A percentile compares a stretch with the other conserved stretches of the same genome.
phyloP scores from a whole-genome alignment of 2,329 filamentous ascomycete species.

The Akanthomyces uredinophilus region DNA sequence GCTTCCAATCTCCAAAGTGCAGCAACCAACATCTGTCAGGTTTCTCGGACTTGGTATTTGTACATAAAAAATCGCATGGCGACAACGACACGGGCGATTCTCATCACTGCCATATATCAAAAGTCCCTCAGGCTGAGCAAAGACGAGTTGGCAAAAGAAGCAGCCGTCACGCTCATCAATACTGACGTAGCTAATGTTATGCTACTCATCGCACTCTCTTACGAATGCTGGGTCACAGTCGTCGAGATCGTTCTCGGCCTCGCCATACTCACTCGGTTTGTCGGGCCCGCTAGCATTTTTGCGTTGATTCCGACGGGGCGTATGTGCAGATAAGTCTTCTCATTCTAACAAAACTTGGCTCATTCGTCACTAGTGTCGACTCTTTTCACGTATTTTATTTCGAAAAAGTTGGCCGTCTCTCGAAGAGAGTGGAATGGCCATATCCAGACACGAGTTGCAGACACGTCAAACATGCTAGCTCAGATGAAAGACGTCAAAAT shows the following conservation, averaged over 20 bases:
- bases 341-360: too few relatives aligned
- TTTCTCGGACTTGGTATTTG: not conserved
- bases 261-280: not conserved
- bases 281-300: not conserved
- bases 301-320: not conserved
- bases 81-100: not conserved
- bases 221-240: not conserved
- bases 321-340: not conserved
- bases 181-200: not conserved
- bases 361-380: not conserved
- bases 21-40: not conserved
- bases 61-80: not conserved
- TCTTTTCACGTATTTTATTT: not conserved
- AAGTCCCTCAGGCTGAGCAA: not conserved
- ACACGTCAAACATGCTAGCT: not conserved
- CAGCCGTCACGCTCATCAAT: not conserved
- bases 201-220: not conserved
- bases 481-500: conserved; percentile 6
- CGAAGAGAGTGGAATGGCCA: not conserved
- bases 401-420: not conserved
- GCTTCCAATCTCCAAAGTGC: not conserved
- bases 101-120: not conserved
- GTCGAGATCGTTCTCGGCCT: not conserved
- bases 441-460: not conserved
- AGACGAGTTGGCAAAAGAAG: not conserved